Base-by-base conservation (phyloP, 306 rosid species). In the Gleditsia sinensis region DNA sequence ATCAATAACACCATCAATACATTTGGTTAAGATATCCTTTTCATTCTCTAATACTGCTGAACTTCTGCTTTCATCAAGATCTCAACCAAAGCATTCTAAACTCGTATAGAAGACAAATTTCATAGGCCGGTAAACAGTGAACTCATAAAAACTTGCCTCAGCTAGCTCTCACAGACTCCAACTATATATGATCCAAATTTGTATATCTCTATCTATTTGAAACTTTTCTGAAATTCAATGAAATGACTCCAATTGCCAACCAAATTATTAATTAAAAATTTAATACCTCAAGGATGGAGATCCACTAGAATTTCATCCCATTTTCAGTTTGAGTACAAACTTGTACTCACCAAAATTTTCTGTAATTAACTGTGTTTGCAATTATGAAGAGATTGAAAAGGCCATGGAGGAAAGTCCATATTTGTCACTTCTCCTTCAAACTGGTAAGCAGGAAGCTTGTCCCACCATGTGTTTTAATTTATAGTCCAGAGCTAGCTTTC, bases 81-180 rank as follows among this genome's bases (percentile, higher is more conserved):
- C 37, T 66, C 57, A 70, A 51, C 78, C 43, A 33, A 40, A 83
- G 69, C 39, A 21, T 20, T 72, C 82, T 84, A 86, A 86, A 86
- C 72, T 55, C 0, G 7, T 45, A 51, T 39, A 34, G 66, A 80
- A 78, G 48, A 77, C 59, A 57, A 9, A 57, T 13, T 57, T 2
- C 10, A 56, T 56, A 53, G 16, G 30, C 62, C 4, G 4, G 16
- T 56, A 5, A 13, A 14, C 36, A 25, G n/a, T n/a, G n/a, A n/a
- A n/a, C n/a, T n/a, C n/a, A n/a, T n/a, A n/a, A 33, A 4, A 14
- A 57, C 20, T 28, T 57, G 39, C 3, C 12, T 57, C 21, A 14
- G 27, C 63, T 57, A 14, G 27, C 63, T 57, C 63, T 57, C 63
- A 7, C 27, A 28, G 27, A 7, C 40, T 28, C 28, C 63, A 30